Evolutionary conservation across 345 rosid species (phyloP).

Genomic region (Populus davidiana): DNA sequence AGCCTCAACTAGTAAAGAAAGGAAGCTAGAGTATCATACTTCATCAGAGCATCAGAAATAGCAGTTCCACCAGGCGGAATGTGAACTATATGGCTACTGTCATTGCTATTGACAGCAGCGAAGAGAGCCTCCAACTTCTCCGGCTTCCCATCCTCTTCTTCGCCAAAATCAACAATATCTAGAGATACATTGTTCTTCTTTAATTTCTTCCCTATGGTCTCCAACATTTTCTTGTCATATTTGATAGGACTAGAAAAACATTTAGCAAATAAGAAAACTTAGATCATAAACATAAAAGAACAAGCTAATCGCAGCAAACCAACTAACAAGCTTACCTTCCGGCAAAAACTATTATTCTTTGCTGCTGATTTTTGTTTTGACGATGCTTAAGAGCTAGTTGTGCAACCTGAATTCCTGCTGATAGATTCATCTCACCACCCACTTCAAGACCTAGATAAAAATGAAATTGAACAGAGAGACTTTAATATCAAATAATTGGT

Average conservation of each 20-base stretch:
- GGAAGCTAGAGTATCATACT: conserved; percentile 32
- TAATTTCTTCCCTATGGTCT: conserved; percentile 81
- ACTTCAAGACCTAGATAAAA: conserved; percentile 59
- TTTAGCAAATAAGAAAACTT: conserved; percentile 10
- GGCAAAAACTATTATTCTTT: conserved; percentile 87
- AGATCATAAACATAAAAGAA: background rate
- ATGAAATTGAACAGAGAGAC: background rate
- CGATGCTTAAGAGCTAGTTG: conserved; percentile 98
- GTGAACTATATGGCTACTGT: conserved; percentile 70
- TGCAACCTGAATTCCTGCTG: conserved; percentile 87
- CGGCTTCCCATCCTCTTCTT: conserved; percentile 60
- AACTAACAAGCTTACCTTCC: conserved; percentile 59
- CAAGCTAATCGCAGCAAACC: background rate
- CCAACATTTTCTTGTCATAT: conserved; percentile 77
- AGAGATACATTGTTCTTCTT: conserved; percentile 85
- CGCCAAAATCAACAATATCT: conserved; percentile 77
- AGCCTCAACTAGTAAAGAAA: background rate
- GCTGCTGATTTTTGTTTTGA: conserved; percentile 95
- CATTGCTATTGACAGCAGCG: conserved; percentile 68
- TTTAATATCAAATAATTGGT: background rate
- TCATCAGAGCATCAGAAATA: conserved; percentile 80
- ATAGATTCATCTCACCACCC: conserved; percentile 88
- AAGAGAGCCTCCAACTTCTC: conserved; percentile 78
- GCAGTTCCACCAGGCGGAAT: conserved; percentile 87
- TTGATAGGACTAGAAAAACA: conserved; percentile 60